Base-by-base conservation (phyloP, 805 yeast genomes). In the Saturnispora dispora region DNA sequence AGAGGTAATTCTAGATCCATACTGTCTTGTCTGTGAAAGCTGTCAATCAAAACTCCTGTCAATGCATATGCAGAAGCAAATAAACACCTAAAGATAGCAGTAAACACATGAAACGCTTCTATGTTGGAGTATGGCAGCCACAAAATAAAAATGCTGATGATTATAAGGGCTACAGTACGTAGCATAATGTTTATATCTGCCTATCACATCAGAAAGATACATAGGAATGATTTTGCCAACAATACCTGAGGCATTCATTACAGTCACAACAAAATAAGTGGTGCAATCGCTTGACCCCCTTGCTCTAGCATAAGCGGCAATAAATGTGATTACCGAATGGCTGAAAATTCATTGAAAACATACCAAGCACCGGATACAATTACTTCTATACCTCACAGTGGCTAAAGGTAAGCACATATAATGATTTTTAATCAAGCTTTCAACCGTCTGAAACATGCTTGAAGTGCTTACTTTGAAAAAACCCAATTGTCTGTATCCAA, bases 1-100 rank as follows among this genome's bases (percentile, higher is more conserved):
- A 15, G 87, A 75, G 0, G 88, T 88, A 58, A 78, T 84, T 23
- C 84, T 67, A 54, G 78, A 79, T 28, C 90, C 90, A 61, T 83
- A 84, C 49, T 79, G 76, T 52, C 73, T 71, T 0, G 81, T 78
- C 7, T 74, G 74, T n/a, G 82, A 76, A n/a, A 83, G 76, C 51
- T 76, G 76, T 0, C 74, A 41, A 82, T 71, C 48, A 86, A 78
- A 7, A 78, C 83, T 0, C 88, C 86, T 0, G 82, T 75, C 53
- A 83, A 62, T 1, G 85, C 74, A 46, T 82, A 70, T 5, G 81
- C 77, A 22, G 83, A 75, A 5, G 84, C 76, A 36, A 78, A 72
- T 52, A 75, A 74, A 55, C 81, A 75, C 0, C 88, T 87, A 58
- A 60, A 62, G 23, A 61, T 32, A 5, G 48, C 75, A 2, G 83